Evolutionary conservation across 2,329 filamentous ascomycete genomes (phyloP).

Genomic region (Cytospora piceae): DNA sequence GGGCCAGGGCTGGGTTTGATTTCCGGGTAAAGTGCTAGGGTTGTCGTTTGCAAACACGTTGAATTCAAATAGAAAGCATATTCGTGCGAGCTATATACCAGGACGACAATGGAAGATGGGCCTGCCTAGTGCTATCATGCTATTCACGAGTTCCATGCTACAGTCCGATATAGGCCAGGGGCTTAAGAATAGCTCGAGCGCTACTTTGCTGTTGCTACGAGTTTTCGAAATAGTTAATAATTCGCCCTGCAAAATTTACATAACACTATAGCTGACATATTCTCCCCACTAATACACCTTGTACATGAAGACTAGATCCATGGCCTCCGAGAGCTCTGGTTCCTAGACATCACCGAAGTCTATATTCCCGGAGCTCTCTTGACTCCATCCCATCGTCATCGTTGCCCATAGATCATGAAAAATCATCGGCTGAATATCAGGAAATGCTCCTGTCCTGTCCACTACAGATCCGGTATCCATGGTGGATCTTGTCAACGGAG

Average conservation of each 20-base stretch:
- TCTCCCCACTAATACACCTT: too few species aligned
- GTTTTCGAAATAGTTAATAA: too few species aligned
- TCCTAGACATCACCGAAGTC: constrained; percentile 7
- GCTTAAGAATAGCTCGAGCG: too few species aligned
- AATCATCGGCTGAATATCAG: constrained; percentile 33
- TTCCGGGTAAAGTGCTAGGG: constrained; percentile 12
- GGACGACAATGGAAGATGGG: background rate
- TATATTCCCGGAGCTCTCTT: constrained; percentile 14
- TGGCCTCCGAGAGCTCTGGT: background rate
- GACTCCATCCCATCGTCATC: constrained; percentile 52
- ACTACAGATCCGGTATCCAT: constrained; percentile 17
- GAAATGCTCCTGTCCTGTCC: constrained; percentile 12
- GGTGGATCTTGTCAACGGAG: constrained; percentile 5
- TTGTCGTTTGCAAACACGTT: background rate
- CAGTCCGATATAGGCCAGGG: too few species aligned
- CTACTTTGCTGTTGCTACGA: too few species aligned
- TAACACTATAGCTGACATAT: too few species aligned
- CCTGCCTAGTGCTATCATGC: too few species aligned
- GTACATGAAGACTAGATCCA: too few species aligned
- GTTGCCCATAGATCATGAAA: constrained; percentile 54
- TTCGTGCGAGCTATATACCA: constrained; percentile 1
- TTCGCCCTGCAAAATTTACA: too few species aligned
- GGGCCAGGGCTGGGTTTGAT: constrained; percentile 14
- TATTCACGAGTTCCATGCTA: too few species aligned
- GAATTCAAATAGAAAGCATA: background rate